Percentiles rank a stretch among this genome's conserved stretches.
These are phyloP conservation scores for Alternaria longipes DNA, from an alignment of 2,329 filamentous ascomycete species.

Conservation along the genomic window DNA sequence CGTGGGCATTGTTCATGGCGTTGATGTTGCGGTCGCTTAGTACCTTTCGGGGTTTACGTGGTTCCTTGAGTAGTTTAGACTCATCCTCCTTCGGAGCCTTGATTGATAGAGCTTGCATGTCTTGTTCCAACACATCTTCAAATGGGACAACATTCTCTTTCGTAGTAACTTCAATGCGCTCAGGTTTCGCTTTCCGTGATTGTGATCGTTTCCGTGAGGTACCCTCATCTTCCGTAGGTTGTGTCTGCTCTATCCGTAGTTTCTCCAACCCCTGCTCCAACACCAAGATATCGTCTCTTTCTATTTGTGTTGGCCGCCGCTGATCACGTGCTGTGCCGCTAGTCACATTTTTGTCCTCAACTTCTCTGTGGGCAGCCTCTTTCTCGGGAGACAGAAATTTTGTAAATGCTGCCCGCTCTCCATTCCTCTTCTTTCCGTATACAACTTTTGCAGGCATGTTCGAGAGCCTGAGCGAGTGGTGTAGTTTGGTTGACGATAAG, in stretches of 20 bases:
- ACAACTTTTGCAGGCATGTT: slow-evolving; percentile 37
- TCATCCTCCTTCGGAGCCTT: slow-evolving; percentile 1
- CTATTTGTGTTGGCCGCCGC: slow-evolving; percentile 11
- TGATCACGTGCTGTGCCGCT: slow-evolving; percentile 10
- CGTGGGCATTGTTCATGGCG: slow-evolving; percentile 8
- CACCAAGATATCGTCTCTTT: slow-evolving; percentile 3
- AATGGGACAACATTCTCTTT: slow-evolving; percentile 16
- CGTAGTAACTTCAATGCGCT: background rate
- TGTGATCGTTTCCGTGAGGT: slow-evolving; percentile 17
- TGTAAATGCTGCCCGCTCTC: slow-evolving; percentile 37
- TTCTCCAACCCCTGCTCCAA: slow-evolving; percentile 20
- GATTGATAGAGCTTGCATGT: slow-evolving; percentile 14
- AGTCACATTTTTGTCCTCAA: slow-evolving; percentile 2
- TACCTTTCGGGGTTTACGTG: slow-evolving; percentile 14
- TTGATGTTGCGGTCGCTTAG: slow-evolving; percentile 25
- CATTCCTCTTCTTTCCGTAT: slow-evolving; percentile 36
- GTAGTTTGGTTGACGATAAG: slow-evolving; percentile 4
- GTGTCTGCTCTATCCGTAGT: slow-evolving; percentile 2
- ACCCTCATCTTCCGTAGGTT: slow-evolving; percentile 7
- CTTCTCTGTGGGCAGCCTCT: slow-evolving; percentile 18
- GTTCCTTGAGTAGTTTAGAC: slow-evolving; percentile 11
- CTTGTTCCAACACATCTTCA: slow-evolving; percentile 11
- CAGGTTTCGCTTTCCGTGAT: slow-evolving; percentile 10
- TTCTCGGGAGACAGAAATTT: slow-evolving; percentile 43
- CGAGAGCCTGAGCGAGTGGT: slow-evolving; percentile 14